A percentile compares a stretch with the other conserved stretches of the same genome.
Evolutionary conservation across 192 early-diverging fungal species (phyloP).

Genomic region (Geranomyces michiganensis): DNA sequence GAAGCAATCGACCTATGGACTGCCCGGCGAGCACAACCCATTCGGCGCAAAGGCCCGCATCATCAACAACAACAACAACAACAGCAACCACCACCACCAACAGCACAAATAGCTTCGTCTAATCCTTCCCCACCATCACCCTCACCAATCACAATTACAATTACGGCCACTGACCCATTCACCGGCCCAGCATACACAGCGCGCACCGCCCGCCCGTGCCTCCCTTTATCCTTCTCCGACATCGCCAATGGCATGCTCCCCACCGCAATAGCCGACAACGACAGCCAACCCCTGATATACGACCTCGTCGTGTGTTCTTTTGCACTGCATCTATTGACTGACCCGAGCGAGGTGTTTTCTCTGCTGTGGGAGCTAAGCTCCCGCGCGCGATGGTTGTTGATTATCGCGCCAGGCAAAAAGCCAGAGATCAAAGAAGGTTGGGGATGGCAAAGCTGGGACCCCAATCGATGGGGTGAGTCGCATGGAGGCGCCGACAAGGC

Average conservation of each 20-base stretch:
- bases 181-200: constrained; percentile 10
- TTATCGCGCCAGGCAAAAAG: constrained; percentile 27
- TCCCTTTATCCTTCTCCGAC: constrained; percentile 22
- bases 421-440: constrained; percentile 33
- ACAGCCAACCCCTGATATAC: not conserved
- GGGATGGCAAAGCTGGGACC: constrained; percentile 29
- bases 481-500: not conserved
- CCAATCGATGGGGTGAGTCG: constrained; percentile 7
- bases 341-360: constrained; percentile 18
- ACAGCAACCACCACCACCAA: not conserved
- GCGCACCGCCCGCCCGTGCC: constrained; percentile 16
- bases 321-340: constrained; percentile 24
- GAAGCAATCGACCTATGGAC: constrained; percentile 3
- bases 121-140: not conserved
- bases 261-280: too few species aligned
- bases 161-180: constrained; percentile 25
- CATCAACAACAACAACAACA: not conserved
- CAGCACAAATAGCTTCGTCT: not conserved
- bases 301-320: constrained; percentile 24
- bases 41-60: too few species aligned
- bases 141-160: not conserved
- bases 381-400: constrained; percentile 15
- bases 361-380: constrained; percentile 28
- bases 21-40: too few species aligned
- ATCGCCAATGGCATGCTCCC: constrained; percentile 25